phyloP scores from a whole-genome alignment of 495 filamentous ascomycete species.

The Extremus antarcticus region DNA sequence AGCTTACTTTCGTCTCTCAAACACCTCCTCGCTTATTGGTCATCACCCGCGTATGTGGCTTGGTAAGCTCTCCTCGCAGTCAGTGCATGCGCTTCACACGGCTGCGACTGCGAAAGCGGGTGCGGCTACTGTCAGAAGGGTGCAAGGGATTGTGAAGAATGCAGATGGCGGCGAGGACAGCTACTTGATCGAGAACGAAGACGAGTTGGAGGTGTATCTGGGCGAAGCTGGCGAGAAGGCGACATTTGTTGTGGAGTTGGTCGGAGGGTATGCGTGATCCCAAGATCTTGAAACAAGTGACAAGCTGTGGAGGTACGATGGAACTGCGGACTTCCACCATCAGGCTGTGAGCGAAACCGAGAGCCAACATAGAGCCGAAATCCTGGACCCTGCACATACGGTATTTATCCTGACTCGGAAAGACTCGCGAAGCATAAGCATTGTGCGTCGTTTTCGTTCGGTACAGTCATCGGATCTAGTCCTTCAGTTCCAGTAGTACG shows the following conservation, averaged over 20 bases:
- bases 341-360: too few relatives aligned
- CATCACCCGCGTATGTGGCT: conserved; percentile 48
- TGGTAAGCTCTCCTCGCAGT: conserved; percentile 42
- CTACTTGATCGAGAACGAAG: conserved; percentile 54
- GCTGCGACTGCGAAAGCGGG: conserved; percentile 43
- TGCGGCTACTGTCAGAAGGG: conserved; percentile 43
- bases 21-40: conserved; percentile 39
- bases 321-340: too few relatives aligned
- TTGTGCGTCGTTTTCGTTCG: too few relatives aligned
- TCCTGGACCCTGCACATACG: too few relatives aligned
- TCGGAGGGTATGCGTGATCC: conserved; percentile 13
- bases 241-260: conserved; percentile 46
- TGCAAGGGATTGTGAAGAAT: conserved; percentile 58
- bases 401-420: too few relatives aligned
- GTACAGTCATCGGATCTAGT: too few relatives aligned
- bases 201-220: conserved; percentile 60
- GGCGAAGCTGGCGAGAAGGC: conserved; percentile 52
- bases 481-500: too few relatives aligned
- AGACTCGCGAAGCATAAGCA: too few relatives aligned
- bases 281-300: too few relatives aligned
- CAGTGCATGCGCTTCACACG: conserved; percentile 45
- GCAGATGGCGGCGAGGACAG: conserved; percentile 44
- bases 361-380: too few relatives aligned
- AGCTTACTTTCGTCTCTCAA: conserved; percentile 55
- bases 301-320: too few relatives aligned